Evolutionary conservation across 495 filamentous ascomycete species (phyloP).

Genomic region (Talaromyces proteolyticus): DNA sequence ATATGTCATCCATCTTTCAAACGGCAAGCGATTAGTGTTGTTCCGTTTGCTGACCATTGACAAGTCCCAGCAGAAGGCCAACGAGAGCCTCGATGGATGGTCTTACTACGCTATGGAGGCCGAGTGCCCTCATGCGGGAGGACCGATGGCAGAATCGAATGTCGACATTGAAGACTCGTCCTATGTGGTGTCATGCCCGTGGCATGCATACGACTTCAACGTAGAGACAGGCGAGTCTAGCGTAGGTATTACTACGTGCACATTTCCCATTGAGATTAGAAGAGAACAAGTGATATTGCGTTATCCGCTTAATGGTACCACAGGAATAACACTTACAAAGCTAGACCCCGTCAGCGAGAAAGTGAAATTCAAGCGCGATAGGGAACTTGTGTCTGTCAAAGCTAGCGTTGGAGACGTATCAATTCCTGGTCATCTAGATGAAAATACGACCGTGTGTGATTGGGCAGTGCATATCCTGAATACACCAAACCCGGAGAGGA

Average conservation of each 20-base stretch:
- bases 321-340: slow-evolving; percentile 22
- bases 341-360: slow-evolving; percentile 45
- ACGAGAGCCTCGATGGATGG: slow-evolving; percentile 37
- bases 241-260: slow-evolving; percentile 47
- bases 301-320: slow-evolving; percentile 18
- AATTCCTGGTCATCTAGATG: slow-evolving; percentile 27
- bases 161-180: slow-evolving; percentile 50
- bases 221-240: slow-evolving; percentile 51
- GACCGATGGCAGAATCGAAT: slow-evolving; percentile 42
- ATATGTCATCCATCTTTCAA: slow-evolving; percentile 42
- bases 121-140: slow-evolving; percentile 47
- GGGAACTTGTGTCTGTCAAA: slow-evolving; percentile 8
- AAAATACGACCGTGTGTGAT: slow-evolving; percentile 42
- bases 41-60: slow-evolving; percentile 44
- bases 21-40: slow-evolving; percentile 44
- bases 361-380: slow-evolving; percentile 40
- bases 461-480: slow-evolving; percentile 47
- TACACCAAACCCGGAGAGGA: slow-evolving; percentile 44
- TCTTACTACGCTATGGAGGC: slow-evolving; percentile 49
- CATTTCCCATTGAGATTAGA: slow-evolving; percentile 38
- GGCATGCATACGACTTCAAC: slow-evolving; percentile 54
- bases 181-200: slow-evolving; percentile 48
- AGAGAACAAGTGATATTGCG: slow-evolving; percentile 28
- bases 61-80: slow-evolving; percentile 19
- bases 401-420: slow-evolving; percentile 6